Base-by-base conservation (phyloP, 2,329 filamentous ascomycete genomes). In the Nannizziopsis arthrosporioides region DNA sequence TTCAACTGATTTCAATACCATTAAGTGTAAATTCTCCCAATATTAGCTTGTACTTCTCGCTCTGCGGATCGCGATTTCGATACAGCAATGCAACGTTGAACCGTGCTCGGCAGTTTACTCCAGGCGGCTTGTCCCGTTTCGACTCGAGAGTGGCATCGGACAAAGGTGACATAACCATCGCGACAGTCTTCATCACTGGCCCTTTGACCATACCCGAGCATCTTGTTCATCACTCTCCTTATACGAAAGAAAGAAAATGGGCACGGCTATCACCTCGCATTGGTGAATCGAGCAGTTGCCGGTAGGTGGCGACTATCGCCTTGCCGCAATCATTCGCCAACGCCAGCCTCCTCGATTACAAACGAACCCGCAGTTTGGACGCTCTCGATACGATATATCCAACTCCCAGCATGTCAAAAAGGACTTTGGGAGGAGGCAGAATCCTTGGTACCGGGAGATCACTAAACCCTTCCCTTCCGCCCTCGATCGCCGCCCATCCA, bases 371-470 rank as follows among this genome's bases (percentile, higher is more conserved):
- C 42, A 5, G 17, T 30, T 46, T 52, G 48, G 54, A 53, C 53
- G 14, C 7, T 5, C n/a, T 17, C 27, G 17, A n/a, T 6, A 35
- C 44, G 27, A 41, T 15, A 12, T 15, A 42, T 5, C 14, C 35
- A 17, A 10, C n/a, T 11, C 2, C 15, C 18, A 52, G 22, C 66
- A 94, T 94, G 87, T 84, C 87, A 59, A 77, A 77, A 67, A 81
- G 85, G 73, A 89, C 84, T 73, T 77, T 95, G 66, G 90, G 90
- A 68, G 89, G 90, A 69, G 90, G 90, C 65, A 81, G 90, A 71
- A 82, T 95, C 62, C 73, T 95, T 59, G 90, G 90, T 61, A 93
- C 77, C 70, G 87, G 86, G 60, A 87, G 83, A 67, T 81, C 83
- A 60, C 78, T 94, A 59, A 84, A 82, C 57, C 84, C 86, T 59